Percentiles rank a stretch among this genome's conserved stretches.
Conservation (phyloP, 495 filamentous ascomycete species). For the Cairneyella variabilis region DNA sequence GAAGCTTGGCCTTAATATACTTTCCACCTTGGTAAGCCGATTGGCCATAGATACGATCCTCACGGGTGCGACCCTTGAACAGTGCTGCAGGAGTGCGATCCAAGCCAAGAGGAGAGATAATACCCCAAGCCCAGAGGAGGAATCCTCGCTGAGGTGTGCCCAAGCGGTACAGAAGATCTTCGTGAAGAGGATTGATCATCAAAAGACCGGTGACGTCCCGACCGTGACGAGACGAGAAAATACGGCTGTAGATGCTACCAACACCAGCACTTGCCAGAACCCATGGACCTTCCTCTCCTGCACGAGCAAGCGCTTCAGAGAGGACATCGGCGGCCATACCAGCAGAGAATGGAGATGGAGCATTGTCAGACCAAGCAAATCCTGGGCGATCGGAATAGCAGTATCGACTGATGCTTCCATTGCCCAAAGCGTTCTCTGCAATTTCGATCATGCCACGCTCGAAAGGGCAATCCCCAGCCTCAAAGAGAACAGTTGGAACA, state of each 20-base stretch:
- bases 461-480: constrained; percentile 75
- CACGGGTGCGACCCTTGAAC: constrained; percentile 70
- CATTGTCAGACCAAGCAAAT: constrained; percentile 85
- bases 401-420: constrained; percentile 77
- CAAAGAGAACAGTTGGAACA: constrained; percentile 71
- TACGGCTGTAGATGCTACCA: constrained; percentile 81
- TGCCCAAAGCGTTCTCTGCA: constrained; percentile 58
- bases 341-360: constrained; percentile 86
- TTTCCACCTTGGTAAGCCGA: constrained; percentile 74
- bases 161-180: constrained; percentile 69
- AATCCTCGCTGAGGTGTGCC: constrained; percentile 71
- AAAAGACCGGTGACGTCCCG: constrained; percentile 71
- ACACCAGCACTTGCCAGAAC: constrained; percentile 61
- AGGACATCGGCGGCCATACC: constrained; percentile 85
- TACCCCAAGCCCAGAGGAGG: constrained; percentile 75
- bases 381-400: constrained; percentile 97
- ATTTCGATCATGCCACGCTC: constrained; percentile 73
- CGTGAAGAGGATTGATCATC: constrained; percentile 82
- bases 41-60: constrained; percentile 78
- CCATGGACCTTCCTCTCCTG: constrained; percentile 85
- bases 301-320: constrained; percentile 74
- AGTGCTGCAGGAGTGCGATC: constrained; percentile 72
- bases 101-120: constrained; percentile 82
- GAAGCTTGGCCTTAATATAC: constrained; percentile 82
- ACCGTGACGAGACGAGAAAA: constrained; percentile 79